A percentile compares a stretch with the other conserved stretches of the same genome.
Evolutionary conservation across 176 grass and related monocot species (phyloP).

Genomic region (Zea luxurians): DNA sequence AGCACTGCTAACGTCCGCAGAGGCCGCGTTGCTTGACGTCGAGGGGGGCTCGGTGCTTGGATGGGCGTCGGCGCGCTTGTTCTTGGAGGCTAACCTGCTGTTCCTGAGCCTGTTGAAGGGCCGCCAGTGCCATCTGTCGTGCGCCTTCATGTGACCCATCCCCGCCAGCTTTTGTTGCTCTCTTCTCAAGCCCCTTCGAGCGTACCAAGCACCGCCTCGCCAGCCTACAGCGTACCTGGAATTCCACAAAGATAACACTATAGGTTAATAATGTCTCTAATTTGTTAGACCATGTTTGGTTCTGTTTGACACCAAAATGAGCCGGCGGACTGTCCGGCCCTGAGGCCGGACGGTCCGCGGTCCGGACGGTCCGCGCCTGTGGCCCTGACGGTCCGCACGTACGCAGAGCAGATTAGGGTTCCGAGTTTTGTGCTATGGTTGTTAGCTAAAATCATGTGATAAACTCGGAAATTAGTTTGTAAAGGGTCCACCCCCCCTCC

Average conservation of each 20-base stretch:
- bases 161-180: slow-evolving; percentile 69
- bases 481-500: too few species aligned
- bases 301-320: too few species aligned
- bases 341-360: too few species aligned
- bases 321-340: too few species aligned
- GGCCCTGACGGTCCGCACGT: too few species aligned
- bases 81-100: slow-evolving; percentile 27
- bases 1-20: neutral
- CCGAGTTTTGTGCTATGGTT: too few species aligned
- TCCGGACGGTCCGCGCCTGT: too few species aligned
- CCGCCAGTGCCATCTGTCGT: slow-evolving; percentile 55
- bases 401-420: too few species aligned
- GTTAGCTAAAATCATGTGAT: too few species aligned
- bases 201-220: slow-evolving; percentile 80
- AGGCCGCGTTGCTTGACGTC: neutral
- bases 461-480: too few species aligned
- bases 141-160: slow-evolving; percentile 70
- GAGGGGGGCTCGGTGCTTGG: neutral
- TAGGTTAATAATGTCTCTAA: neutral
- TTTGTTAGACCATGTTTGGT: too few species aligned
- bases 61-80: neutral
- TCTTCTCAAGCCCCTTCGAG: slow-evolving; percentile 52
- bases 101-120: slow-evolving; percentile 50
- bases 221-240: slow-evolving; percentile 77
- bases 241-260: neutral